Conservation (phyloP, 805 yeast genomes). For the Yamadazyma ubonensis region DNA sequence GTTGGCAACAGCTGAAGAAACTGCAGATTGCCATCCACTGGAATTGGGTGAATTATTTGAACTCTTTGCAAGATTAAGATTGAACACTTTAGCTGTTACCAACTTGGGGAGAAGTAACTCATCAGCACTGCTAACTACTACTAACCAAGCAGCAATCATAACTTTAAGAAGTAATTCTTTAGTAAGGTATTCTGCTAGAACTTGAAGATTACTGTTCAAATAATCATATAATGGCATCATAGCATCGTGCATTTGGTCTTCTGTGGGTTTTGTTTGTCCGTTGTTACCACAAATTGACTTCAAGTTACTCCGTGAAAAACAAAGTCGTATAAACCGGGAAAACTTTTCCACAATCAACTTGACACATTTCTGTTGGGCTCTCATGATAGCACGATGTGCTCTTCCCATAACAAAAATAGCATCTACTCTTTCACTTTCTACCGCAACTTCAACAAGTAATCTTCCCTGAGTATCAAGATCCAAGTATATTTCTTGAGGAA, state of each 20-base stretch:
- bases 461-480: constrained; percentile 71
- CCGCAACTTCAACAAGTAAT: constrained; percentile 61
- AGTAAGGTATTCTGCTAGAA: constrained; percentile 59
- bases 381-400: constrained; percentile 61
- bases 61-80: constrained; percentile 23
- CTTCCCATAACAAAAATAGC: constrained; percentile 79
- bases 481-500: constrained; percentile 57
- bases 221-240: constrained; percentile 73
- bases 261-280: constrained; percentile 44
- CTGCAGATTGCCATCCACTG: constrained; percentile 44
- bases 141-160: constrained; percentile 80
- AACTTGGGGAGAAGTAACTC: constrained; percentile 71
- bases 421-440: constrained; percentile 78
- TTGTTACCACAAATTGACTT: constrained; percentile 52
- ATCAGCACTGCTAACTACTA: constrained; percentile 67
- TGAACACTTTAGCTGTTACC: constrained; percentile 41
- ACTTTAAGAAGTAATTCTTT: constrained; percentile 56
- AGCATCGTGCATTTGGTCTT: constrained; percentile 57
- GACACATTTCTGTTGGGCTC: constrained; percentile 66
- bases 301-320: constrained; percentile 57
- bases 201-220: constrained; percentile 63
- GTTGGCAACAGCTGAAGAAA: constrained; percentile 49
- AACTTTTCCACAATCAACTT: constrained; percentile 73
- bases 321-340: constrained; percentile 57
- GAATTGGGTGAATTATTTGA: constrained; percentile 9